A percentile compares a stretch with the other conserved stretches of the same genome.
Evolutionary conservation across 2,329 filamentous ascomycete species (phyloP).

Genomic region (Cladobotryum mycophilum): DNA sequence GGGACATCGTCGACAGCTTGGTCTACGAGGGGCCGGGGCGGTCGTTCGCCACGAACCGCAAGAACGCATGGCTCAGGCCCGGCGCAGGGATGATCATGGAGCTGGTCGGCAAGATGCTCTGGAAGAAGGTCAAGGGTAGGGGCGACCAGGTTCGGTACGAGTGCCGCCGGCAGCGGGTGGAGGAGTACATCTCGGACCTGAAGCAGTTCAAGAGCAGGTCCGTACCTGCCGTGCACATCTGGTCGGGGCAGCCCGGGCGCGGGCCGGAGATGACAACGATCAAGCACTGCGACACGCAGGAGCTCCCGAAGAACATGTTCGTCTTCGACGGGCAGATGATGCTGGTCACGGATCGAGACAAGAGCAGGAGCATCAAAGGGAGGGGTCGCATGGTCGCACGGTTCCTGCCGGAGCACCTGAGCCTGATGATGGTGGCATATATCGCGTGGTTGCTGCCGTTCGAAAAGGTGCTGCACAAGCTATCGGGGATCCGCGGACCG

Average conservation of each 20-base stretch:
- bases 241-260: slow-evolving; percentile 8
- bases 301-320: slow-evolving; percentile 10
- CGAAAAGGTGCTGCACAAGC: too few relatives aligned
- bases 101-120: too few relatives aligned
- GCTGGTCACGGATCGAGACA: slow-evolving; percentile 12
- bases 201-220: not conserved
- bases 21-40: too few relatives aligned
- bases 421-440: too few relatives aligned
- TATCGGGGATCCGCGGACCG: not conserved
- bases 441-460: too few relatives aligned
- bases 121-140: not conserved
- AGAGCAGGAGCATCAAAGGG: slow-evolving; percentile 7
- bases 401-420: slow-evolving; percentile 6
- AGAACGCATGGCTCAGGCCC: too few relatives aligned
- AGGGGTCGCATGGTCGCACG: slow-evolving; percentile 9
- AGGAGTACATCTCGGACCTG: not conserved
- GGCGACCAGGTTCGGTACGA: not conserved
- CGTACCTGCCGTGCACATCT: slow-evolving; percentile 2
- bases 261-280: slow-evolving; percentile 10
- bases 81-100: too few relatives aligned
- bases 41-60: too few relatives aligned
- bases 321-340: slow-evolving; percentile 10
- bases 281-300: too few relatives aligned
- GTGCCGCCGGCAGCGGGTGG: not conserved
- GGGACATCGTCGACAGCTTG: too few relatives aligned